Evolutionary conservation across 768 basidiomycete genomes (phyloP).

Genomic region (Amanita pseudoporphyria): DNA sequence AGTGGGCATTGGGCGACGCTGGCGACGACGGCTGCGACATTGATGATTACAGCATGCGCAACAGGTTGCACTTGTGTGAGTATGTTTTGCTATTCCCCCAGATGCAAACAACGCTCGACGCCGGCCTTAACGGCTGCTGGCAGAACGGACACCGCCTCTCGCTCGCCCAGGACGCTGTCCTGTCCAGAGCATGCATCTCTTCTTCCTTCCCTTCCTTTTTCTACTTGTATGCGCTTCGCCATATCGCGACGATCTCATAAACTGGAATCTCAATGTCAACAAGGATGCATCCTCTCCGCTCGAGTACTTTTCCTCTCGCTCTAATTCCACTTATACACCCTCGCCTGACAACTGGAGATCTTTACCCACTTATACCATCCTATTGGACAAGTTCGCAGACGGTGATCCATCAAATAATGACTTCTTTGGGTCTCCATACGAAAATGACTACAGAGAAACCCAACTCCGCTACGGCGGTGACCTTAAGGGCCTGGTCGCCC

Average conservation of each 20-base stretch:
- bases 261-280: slow-evolving; percentile 77
- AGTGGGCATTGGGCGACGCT: slow-evolving; percentile 30
- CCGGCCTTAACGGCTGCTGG: not conserved
- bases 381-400: slow-evolving; percentile 91
- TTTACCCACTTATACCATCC: slow-evolving; percentile 70
- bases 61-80: slow-evolving; percentile 8
- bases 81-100: slow-evolving; percentile 9
- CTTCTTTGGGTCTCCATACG: slow-evolving; percentile 70
- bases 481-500: slow-evolving; percentile 62
- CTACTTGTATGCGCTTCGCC: slow-evolving; percentile 45
- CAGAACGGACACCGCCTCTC: not conserved
- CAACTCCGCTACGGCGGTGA: slow-evolving; percentile 89
- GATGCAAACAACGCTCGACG: slow-evolving; percentile 11
- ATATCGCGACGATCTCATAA: slow-evolving; percentile 52
- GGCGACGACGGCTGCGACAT: slow-evolving; percentile 26
- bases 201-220: slow-evolving; percentile 27
- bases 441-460: slow-evolving; percentile 82
- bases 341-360: slow-evolving; percentile 85
- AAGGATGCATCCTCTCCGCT: slow-evolving; percentile 55
- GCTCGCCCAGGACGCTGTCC: slow-evolving; percentile 8
- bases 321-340: slow-evolving; percentile 58
- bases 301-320: slow-evolving; percentile 54
- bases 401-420: slow-evolving; percentile 91
- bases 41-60: slow-evolving; percentile 28
- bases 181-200: slow-evolving; percentile 33